Conservation (phyloP, 805 yeast species). For the Isabelozyma rhagii region DNA sequence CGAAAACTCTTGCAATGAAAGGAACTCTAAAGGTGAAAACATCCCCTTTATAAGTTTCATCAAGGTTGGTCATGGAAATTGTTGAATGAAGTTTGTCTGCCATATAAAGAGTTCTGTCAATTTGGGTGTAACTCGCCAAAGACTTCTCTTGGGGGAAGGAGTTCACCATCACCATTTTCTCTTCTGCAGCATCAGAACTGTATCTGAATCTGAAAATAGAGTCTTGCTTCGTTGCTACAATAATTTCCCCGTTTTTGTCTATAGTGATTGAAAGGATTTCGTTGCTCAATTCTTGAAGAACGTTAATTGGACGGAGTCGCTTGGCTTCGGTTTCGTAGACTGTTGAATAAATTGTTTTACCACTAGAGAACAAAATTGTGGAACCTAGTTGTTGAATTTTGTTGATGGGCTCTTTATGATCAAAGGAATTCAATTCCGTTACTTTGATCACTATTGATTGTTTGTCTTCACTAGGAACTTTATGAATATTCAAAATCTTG, state of each 20-base stretch:
- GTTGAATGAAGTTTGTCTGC: slow-evolving; percentile 33
- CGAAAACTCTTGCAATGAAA: slow-evolving; percentile 31
- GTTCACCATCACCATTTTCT: slow-evolving; percentile 6
- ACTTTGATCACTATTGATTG: slow-evolving; percentile 14
- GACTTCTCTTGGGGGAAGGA: not conserved
- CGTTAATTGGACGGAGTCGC: slow-evolving; percentile 24
- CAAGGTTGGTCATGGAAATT: slow-evolving; percentile 20
- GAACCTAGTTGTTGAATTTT: slow-evolving; percentile 32
- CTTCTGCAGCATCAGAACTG: slow-evolving; percentile 4
- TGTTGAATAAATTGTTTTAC: slow-evolving; percentile 25
- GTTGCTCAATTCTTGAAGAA: slow-evolving; percentile 25
- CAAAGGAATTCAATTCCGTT: slow-evolving; percentile 30
- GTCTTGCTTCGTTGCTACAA: slow-evolving; percentile 32
- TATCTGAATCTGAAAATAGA: slow-evolving; percentile 29
- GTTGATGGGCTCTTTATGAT: slow-evolving; percentile 28
- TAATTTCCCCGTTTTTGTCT: slow-evolving; percentile 11
- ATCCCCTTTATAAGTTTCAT: slow-evolving; percentile 3
- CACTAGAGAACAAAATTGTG: slow-evolving; percentile 31
- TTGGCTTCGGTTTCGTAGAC: slow-evolving; percentile 30
- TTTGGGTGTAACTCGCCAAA: slow-evolving; percentile 16
- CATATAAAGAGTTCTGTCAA: not conserved
- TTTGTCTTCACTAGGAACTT: slow-evolving; percentile 10
- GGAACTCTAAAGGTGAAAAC: slow-evolving; percentile 17
- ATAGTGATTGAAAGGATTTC: slow-evolving; percentile 23
- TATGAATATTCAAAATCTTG: slow-evolving; percentile 32